These are phyloP conservation scores for Cystofilobasidium ferigula DNA, from an alignment of 768 basidiomycete genomes.

Conservation along the genomic window DNA sequence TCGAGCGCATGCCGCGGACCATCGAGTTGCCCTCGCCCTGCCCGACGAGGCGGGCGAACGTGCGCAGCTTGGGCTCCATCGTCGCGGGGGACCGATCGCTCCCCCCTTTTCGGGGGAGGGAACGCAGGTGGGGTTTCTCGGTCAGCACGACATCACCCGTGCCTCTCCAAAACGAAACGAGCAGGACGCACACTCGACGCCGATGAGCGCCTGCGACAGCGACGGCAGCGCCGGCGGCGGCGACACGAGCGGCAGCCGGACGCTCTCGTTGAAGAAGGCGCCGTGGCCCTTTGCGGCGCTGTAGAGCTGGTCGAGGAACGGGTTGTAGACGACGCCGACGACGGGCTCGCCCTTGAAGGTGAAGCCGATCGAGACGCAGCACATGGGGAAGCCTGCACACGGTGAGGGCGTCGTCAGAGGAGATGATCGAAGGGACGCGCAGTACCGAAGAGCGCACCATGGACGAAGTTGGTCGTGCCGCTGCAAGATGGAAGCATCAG, in stretches of 20 bases:
- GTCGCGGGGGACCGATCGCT: conserved; percentile 54
- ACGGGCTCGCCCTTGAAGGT: conserved; percentile 46
- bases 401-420: conserved; percentile 47
- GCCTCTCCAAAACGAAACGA: conserved; percentile 46
- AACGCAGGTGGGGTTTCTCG: neutral
- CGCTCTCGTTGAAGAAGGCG: conserved; percentile 55
- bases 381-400: conserved; percentile 56
- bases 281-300: conserved; percentile 69
- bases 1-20: conserved; percentile 66
- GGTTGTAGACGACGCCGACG: conserved; percentile 68
- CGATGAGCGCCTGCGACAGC: conserved; percentile 61
- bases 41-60: conserved; percentile 65
- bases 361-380: conserved; percentile 81
- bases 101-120: conserved; percentile 26
- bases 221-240: conserved; percentile 51
- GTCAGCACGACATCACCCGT: conserved; percentile 27
- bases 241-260: conserved; percentile 53
- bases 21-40: conserved; percentile 52
- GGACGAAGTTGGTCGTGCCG: conserved; percentile 32
- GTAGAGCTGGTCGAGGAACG: conserved; percentile 48
- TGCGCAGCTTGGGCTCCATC: conserved; percentile 51
- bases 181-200: conserved; percentile 52
- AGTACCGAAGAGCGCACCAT: conserved; percentile 17
- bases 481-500: neutral
- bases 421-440: conserved; percentile 34